Base-by-base conservation (phyloP, 176 grass and related monocot genomes). In the Cenchrus americanus region DNA sequence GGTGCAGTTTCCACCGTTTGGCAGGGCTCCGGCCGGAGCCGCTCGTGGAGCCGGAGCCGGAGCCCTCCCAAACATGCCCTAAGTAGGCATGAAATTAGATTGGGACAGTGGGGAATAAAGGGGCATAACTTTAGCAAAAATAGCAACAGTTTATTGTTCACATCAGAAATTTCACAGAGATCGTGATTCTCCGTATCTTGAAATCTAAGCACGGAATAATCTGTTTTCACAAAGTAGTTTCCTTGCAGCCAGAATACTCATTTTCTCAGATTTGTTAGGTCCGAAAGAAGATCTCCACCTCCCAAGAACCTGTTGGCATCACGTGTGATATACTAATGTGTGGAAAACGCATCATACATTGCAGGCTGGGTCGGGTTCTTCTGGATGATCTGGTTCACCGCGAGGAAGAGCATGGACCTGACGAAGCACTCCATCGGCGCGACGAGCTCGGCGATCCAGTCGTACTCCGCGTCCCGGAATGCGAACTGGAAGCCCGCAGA, bases 311-410 rank as follows among this genome's bases (percentile, higher is more conserved):
- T 41, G 12, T 47, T 0, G 15, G 5, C 27, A 51, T 60, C 48
- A 43, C 7, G 10, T 44, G 59, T 30, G 50, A 37, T 37, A 37
- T 30, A 2, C 66, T 79, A 71, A 89, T 18, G 6, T 32, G 14
- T 1, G 13, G 10, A 74, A 41, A 87, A 32, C 7, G 7, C 0
- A 32, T 82, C 34, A 42, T 71, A 1, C 15, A 30, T 30, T 87
- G 84, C 86, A 99, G 96, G 93, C 11, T 96, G 91, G 96, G 73
- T 96, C 10, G 89, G 93, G 10, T 99, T 99, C 83, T 99, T 99
- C 76, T 90, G 88, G 86, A 61, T 88, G 30, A 71, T 96, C 43
- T 96, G 87, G 89, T 84, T 90, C 75, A 69, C 87, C 19, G 81
- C 74, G n/a, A 88, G 80, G 84, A 96, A 96, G 81, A 93, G 88